Conservation (phyloP, 2,329 filamentous ascomycete species). For the Cladosporium sp. region DNA sequence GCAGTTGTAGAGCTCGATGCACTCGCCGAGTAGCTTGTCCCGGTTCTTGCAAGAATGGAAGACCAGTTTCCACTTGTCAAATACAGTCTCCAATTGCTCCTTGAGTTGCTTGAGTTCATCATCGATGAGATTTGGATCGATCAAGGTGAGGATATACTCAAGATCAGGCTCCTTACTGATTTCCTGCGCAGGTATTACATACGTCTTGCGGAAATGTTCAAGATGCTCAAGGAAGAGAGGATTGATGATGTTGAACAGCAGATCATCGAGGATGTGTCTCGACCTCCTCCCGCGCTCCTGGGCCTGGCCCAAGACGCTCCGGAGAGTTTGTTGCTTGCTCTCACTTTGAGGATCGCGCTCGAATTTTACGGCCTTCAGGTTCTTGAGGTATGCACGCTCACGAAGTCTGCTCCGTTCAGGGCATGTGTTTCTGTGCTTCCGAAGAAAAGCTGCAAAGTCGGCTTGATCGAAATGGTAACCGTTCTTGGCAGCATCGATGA, state of each 20-base stretch:
- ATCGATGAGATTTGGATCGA: not conserved
- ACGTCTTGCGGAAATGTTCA: conserved; percentile 8
- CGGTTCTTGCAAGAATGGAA: not conserved
- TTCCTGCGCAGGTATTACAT: not conserved
- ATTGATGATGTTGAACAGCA: conserved; percentile 32
- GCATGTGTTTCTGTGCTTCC: conserved; percentile 38
- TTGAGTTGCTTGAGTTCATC: not conserved
- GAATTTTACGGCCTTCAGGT: conserved; percentile 17
- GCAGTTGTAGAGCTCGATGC: not conserved
- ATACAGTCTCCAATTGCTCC: no score
- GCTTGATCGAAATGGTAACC: conserved; percentile 43
- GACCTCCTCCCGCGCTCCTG: conserved; percentile 12
- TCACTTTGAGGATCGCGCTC: conserved; percentile 13
- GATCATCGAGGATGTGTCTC: conserved; percentile 55
- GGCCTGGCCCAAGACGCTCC: not conserved
- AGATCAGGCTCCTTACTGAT: not conserved
- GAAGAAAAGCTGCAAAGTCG: conserved; percentile 45
- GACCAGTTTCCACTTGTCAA: not conserved
- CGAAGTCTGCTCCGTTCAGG: conserved; percentile 39
- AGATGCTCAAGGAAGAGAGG: conserved; percentile 19
- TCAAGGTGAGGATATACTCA: not conserved
- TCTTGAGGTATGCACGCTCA: conserved; percentile 28
- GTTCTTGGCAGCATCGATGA: conserved; percentile 42
- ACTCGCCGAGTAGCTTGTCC: not conserved
- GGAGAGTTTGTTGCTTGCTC: not conserved